phyloP scores from a whole-genome alignment of 768 basidiomycete genomes.

The Auricularia sp. region DNA sequence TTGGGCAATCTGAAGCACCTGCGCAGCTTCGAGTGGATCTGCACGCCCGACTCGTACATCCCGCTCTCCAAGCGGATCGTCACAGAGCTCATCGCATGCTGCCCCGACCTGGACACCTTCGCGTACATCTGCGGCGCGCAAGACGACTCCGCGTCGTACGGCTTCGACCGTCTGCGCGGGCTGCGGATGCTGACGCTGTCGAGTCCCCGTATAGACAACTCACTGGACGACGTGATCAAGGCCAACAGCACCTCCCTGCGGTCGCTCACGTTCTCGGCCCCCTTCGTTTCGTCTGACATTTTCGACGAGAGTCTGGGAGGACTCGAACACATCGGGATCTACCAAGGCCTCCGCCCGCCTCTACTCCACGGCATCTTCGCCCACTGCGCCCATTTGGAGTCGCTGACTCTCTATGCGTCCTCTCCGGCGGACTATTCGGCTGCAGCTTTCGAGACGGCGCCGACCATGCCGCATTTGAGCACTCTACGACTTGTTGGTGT shows the following conservation, averaged over 20 bases:
- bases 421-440: no score
- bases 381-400: slow-evolving; percentile 15
- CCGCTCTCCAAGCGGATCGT: not conserved
- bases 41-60: not conserved
- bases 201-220: not conserved
- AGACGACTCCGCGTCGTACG: not conserved
- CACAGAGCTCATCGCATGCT: not conserved
- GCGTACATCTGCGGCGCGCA: not conserved
- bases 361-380: slow-evolving; percentile 15
- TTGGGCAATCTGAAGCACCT: not conserved
- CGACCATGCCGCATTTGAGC: not conserved
- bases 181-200: not conserved
- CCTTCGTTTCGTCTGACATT: not conserved
- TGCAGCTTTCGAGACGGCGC: not conserved
- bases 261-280: not conserved
- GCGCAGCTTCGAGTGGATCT: not conserved
- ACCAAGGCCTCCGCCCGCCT: not conserved
- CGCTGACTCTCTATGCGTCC: not conserved
- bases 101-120: not conserved
- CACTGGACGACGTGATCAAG: not conserved
- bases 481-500: not conserved
- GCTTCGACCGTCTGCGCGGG: not conserved
- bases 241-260: not conserved
- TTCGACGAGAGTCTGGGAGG: not conserved
- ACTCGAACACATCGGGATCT: not conserved